A percentile compares a stretch with the other conserved stretches of the same genome.
Evolutionary conservation across 139 green algal species (phyloP).

Genomic region (Chlamydomonas eustigma): DNA sequence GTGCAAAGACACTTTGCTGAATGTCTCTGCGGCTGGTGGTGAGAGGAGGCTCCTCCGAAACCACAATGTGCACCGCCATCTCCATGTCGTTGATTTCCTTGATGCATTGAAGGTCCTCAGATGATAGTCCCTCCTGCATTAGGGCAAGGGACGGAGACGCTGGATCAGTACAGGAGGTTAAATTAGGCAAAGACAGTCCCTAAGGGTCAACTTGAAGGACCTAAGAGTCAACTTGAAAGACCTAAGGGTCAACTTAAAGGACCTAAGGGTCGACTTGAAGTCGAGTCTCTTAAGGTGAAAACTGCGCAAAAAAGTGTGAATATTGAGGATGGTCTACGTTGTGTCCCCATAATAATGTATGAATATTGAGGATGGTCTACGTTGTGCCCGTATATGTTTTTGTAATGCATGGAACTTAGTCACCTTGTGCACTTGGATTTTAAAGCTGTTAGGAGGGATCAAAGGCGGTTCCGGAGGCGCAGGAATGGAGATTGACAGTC

Average conservation of each 20-base stretch:
- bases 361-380: neutral
- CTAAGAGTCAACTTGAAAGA: no score
- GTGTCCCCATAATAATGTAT: neutral
- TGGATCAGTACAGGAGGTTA: no score
- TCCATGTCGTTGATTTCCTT: slow-evolving; percentile 10
- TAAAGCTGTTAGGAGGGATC: neutral
- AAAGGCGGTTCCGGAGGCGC: neutral
- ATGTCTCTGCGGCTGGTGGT: neutral
- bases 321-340: neutral
- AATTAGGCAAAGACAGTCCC: no score
- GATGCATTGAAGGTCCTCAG: neutral
- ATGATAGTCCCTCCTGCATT: neutral
- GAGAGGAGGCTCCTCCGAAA: slow-evolving; percentile 3
- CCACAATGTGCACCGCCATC: slow-evolving; percentile 1
- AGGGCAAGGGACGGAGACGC: no score
- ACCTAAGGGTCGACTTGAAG: no score
- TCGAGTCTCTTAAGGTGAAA: no score
- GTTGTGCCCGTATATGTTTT: neutral
- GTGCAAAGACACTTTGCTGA: neutral
- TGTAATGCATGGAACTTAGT: no score
- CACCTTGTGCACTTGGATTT: neutral
- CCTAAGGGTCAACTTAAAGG: no score
- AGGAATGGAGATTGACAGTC: slow-evolving; percentile 10
- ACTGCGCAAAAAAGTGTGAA: neutral
- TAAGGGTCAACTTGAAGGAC: no score